Percentiles rank a stretch among this genome's conserved stretches.
Conservation (phyloP, 139 green algal genomes). For the Yamagishiella unicocca region DNA sequence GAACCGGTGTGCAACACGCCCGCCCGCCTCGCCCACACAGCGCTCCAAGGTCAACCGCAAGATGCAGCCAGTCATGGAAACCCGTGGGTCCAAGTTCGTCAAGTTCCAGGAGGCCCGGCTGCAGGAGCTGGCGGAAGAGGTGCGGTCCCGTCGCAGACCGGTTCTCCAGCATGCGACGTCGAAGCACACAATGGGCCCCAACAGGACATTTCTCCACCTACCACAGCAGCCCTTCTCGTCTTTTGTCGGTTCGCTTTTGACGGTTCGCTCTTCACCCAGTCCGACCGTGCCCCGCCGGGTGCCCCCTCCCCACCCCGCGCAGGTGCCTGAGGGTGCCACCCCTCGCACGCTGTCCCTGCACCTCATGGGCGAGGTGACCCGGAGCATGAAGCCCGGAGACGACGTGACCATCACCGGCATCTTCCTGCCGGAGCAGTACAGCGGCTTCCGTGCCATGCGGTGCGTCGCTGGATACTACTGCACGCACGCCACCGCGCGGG, state of each 20-base stretch:
- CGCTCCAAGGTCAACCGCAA: slow-evolving; percentile 46
- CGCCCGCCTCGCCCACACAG: not conserved
- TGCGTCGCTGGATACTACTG: no score
- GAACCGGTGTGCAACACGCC: no score
- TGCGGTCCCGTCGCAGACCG: no score
- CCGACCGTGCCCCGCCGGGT: no score
- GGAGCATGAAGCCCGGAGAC: slow-evolving; percentile 89
- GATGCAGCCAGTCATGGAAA: slow-evolving; percentile 72
- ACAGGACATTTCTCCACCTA: no score
- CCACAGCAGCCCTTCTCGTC: no score
- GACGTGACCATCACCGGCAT: slow-evolving; percentile 88
- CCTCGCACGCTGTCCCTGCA: slow-evolving; percentile 93
- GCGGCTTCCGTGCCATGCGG: slow-evolving; percentile 84
- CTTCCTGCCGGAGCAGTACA: slow-evolving; percentile 94
- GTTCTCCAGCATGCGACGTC: no score
- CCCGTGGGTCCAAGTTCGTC: slow-evolving; percentile 92
- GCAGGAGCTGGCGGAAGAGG: slow-evolving; percentile 72
- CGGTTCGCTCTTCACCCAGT: no score
- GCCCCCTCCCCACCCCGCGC: no score
- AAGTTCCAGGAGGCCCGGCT: slow-evolving; percentile 94
- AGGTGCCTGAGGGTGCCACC: slow-evolving; percentile 95
- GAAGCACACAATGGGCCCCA: no score
- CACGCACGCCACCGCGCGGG: no score
- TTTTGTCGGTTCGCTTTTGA: no score
- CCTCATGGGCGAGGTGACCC: slow-evolving; percentile 89